Conservation (phyloP, 164 flowering plant species). For the Santalum album region DNA sequence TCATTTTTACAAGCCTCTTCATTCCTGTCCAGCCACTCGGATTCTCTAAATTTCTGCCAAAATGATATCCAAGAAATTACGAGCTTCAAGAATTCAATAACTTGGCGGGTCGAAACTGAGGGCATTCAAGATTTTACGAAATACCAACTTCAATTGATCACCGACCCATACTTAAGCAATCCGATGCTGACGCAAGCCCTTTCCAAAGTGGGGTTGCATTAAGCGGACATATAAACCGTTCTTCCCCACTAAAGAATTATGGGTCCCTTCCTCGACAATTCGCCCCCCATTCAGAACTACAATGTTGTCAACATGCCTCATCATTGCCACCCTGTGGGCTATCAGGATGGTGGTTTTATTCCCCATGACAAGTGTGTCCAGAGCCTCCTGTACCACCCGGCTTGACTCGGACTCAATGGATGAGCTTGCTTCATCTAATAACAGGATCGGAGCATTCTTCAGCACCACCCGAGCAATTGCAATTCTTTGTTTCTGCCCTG, state of each 20-base stretch:
- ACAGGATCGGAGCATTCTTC: constrained; percentile 89
- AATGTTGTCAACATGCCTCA: constrained; percentile 97
- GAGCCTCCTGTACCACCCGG: constrained; percentile 94
- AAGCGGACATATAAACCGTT: constrained; percentile 82
- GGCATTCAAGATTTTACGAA: not conserved
- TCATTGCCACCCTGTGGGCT: constrained; percentile 94
- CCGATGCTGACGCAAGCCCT: constrained; percentile 82
- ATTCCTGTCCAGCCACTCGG: not conserved
- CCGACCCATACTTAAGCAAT: constrained; percentile 26
- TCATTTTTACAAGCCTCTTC: not conserved
- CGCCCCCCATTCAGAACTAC: constrained; percentile 93
- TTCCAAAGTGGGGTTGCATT: constrained; percentile 94
- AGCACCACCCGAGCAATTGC: constrained; percentile 92
- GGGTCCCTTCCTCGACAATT: constrained; percentile 92
- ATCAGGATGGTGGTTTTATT: constrained; percentile 91
- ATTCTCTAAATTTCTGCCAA: not conserved
- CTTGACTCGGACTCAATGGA: constrained; percentile 98
- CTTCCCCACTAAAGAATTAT: constrained; percentile 67
- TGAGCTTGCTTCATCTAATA: constrained; percentile 92
- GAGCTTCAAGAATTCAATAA: not conserved
- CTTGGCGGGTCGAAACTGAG: not conserved
- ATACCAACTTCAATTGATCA: not conserved
- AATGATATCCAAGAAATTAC: not conserved
- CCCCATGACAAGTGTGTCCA: constrained; percentile 93
- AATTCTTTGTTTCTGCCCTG: constrained; percentile 96